These are phyloP conservation scores for Raffaelea arxii DNA, from an alignment of 2,329 filamentous ascomycete genomes.

Conservation along the genomic window DNA sequence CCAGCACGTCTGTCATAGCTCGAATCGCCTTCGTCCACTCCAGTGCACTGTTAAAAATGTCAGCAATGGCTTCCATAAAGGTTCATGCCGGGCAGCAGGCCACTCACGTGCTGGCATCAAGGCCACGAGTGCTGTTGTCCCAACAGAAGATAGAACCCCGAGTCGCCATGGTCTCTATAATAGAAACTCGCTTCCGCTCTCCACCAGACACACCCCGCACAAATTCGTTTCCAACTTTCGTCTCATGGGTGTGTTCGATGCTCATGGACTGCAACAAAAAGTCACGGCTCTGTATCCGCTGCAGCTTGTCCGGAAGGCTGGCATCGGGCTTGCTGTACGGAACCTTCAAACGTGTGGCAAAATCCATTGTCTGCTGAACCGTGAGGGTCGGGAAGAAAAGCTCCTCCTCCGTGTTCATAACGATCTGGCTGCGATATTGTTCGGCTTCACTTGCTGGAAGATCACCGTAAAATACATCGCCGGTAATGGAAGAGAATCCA, in stretches of 20 bases:
- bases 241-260: conserved; percentile 55
- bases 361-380: conserved; percentile 55
- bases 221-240: conserved; percentile 58
- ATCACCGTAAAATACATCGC: conserved; percentile 54
- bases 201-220: conserved; percentile 52
- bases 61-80: background rate
- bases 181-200: conserved; percentile 63
- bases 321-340: conserved; percentile 35
- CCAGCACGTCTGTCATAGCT: conserved; percentile 56
- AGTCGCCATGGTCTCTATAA: conserved; percentile 57
- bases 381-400: conserved; percentile 59
- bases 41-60: conserved; percentile 35
- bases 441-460: conserved; percentile 34
- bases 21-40: conserved; percentile 56
- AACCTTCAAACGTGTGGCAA: conserved; percentile 53
- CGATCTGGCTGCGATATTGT: conserved; percentile 22
- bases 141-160: conserved; percentile 56
- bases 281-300: conserved; percentile 33
- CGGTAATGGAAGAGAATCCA: conserved; percentile 52
- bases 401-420: conserved; percentile 57
- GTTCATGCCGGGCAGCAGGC: background rate
- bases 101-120: conserved; percentile 33
- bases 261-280: conserved; percentile 49
- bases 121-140: conserved; percentile 58
- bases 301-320: conserved; percentile 31